These are phyloP conservation scores for Colletotrichum neosansevieriae DNA, from an alignment of 2,329 filamentous ascomycete genomes.

Conservation along the genomic window DNA sequence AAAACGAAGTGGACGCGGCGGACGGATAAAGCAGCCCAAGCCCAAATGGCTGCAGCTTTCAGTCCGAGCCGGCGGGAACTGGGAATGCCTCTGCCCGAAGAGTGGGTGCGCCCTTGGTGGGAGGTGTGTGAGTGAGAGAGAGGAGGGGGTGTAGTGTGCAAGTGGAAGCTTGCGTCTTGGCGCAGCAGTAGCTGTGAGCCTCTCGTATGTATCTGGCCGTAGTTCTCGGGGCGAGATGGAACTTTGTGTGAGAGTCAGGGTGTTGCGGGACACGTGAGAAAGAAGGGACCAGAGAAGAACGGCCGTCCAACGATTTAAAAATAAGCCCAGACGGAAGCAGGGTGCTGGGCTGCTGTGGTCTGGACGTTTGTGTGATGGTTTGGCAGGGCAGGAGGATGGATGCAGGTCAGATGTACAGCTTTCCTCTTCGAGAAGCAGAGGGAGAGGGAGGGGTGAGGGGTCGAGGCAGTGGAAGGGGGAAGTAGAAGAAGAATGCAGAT, in stretches of 20 bases:
- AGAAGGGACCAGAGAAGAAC: slow-evolving; percentile 14
- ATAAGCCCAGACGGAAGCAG: slow-evolving; percentile 17
- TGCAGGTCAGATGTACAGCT: slow-evolving; percentile 35
- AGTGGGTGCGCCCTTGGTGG: slow-evolving; percentile 29
- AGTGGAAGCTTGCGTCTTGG: slow-evolving; percentile 37
- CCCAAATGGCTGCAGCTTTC: slow-evolving; percentile 31
- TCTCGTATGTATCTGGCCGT: slow-evolving; percentile 25
- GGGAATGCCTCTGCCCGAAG: slow-evolving; percentile 37
- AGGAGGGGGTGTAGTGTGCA: slow-evolving; percentile 29
- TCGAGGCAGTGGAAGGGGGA: slow-evolving; percentile 27
- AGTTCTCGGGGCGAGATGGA: slow-evolving; percentile 1
- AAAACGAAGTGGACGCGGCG: slow-evolving; percentile 24
- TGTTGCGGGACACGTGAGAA: slow-evolving; percentile 32
- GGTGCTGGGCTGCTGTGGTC: slow-evolving; percentile 5
- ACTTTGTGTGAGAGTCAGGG: slow-evolving; percentile 12
- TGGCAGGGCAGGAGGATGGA: slow-evolving; percentile 31
- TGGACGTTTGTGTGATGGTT: slow-evolving; percentile 7
- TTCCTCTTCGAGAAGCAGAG: slow-evolving; percentile 35
- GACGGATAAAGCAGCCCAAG: slow-evolving; percentile 34
- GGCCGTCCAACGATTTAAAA: slow-evolving; percentile 9
- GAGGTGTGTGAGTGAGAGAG: slow-evolving; percentile 11
- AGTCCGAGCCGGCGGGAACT: slow-evolving; percentile 37
- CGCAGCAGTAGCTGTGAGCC: slow-evolving; percentile 36
- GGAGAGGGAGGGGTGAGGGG: slow-evolving; percentile 22
- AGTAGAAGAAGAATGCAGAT: slow-evolving; percentile 14